Evolutionary conservation across 176 grass and related monocot species (phyloP).

Genomic region (Ampelocalamus luodianensis): DNA sequence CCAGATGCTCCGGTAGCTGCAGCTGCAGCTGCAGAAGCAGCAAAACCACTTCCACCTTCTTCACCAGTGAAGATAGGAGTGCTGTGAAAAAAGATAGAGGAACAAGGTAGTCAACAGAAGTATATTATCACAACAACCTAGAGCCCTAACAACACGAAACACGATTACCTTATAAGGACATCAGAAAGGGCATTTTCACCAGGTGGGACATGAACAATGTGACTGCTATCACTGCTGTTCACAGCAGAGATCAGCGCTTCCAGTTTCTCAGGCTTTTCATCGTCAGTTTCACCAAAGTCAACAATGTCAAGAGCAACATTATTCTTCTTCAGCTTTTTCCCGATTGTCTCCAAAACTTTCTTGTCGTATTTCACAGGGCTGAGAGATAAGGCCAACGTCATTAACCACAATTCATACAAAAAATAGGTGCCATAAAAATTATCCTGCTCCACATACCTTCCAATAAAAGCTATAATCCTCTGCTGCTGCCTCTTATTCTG

Average conservation of each 20-base stretch:
- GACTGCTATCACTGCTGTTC: constrained; percentile 87
- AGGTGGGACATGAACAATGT: constrained; percentile 89
- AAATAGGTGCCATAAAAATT: not conserved
- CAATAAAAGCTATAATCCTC: constrained; percentile 94
- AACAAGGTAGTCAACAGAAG: constrained; percentile 15
- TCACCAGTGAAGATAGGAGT: constrained; percentile 97
- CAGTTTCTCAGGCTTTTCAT: constrained; percentile 93
- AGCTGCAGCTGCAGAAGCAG: constrained; percentile 91
- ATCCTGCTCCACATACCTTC: constrained; percentile 62
- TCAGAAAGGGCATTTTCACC: constrained; percentile 82
- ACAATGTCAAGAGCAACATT: constrained; percentile 96
- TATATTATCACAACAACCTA: not conserved
- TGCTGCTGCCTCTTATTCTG: constrained; percentile 99
- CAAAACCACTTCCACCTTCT: constrained; percentile 93
- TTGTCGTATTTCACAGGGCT: constrained; percentile 90
- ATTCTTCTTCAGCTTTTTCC: constrained; percentile 97
- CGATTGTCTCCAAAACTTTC: constrained; percentile 83
- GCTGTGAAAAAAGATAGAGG: constrained; percentile 48
- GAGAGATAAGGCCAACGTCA: not conserved
- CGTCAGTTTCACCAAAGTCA: constrained; percentile 93
- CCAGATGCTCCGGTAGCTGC: constrained; percentile 84
- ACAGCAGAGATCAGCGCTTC: constrained; percentile 71
- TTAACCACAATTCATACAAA: constrained; percentile 18
- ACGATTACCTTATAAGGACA: constrained; percentile 80
- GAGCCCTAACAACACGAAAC: constrained; percentile 8